phyloP scores from a whole-genome alignment of 257 asterid genomes.

The Galeopsis tetrahit region DNA sequence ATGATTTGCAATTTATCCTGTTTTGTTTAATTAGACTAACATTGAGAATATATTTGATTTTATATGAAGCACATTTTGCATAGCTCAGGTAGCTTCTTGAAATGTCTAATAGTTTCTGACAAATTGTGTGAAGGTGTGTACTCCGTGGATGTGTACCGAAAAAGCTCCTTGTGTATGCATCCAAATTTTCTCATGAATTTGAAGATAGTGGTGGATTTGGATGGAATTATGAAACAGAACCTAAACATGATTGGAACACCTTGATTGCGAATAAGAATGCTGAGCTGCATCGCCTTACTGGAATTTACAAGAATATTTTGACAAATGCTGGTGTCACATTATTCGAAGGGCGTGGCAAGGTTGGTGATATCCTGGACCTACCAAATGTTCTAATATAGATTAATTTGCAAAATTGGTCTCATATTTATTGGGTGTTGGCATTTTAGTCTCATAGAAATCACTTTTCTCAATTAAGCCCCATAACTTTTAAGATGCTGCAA shows the following conservation, averaged over 20 bases:
- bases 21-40: constrained; percentile 3
- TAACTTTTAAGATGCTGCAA: too few relatives aligned
- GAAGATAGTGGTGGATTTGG: constrained; percentile 95
- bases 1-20: background rate
- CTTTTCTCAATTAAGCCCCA: too few relatives aligned
- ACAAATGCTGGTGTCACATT: constrained; percentile 73
- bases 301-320: constrained; percentile 83
- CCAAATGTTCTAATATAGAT: background rate
- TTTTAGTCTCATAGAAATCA: too few relatives aligned
- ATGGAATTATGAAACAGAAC: constrained; percentile 84
- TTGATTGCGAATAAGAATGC: constrained; percentile 95
- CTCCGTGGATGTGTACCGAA: constrained; percentile 99
- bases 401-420: too few relatives aligned
- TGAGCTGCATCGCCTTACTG: constrained; percentile 85
- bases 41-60: constrained; percentile 15
- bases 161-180: constrained; percentile 89
- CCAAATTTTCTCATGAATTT: constrained; percentile 91
- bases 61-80: constrained; percentile 14
- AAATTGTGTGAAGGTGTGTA: constrained; percentile 73
- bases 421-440: too few relatives aligned
- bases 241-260: constrained; percentile 94
- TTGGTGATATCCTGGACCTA: constrained; percentile 34
- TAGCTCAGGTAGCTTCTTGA: constrained; percentile 25
- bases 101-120: constrained; percentile 31
- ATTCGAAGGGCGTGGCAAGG: constrained; percentile 98